These are phyloP conservation scores for Kwoniella botswanensis DNA, from an alignment of 768 basidiomycete species.

Conservation along the genomic window DNA sequence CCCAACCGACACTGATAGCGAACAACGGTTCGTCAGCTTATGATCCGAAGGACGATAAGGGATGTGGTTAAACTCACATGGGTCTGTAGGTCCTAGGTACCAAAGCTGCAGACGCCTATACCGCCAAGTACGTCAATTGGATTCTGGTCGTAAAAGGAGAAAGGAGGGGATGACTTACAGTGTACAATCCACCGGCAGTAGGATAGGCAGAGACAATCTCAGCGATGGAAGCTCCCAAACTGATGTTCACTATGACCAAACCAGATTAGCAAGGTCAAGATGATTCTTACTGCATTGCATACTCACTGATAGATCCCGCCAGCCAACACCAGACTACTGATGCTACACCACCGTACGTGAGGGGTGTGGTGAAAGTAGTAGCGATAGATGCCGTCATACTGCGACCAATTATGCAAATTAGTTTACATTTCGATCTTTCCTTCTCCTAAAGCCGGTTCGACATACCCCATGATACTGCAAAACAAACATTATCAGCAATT, in stretches of 20 bases:
- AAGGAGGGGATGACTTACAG: constrained; percentile 28
- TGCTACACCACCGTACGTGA: constrained; percentile 59
- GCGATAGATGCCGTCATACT: constrained; percentile 53
- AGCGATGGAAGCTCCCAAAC: constrained; percentile 40
- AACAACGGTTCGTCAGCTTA: constrained; percentile 15
- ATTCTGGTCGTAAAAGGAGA: neutral
- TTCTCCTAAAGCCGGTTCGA: too few species aligned
- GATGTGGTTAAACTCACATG: constrained; percentile 34
- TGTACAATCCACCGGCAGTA: constrained; percentile 61
- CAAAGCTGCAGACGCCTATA: constrained; percentile 57
- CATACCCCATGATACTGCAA: constrained; percentile 40
- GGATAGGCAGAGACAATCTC: constrained; percentile 61
- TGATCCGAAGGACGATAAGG: neutral
- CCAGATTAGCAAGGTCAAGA: constrained; percentile 25
- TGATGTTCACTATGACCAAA: constrained; percentile 29
- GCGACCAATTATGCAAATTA: neutral
- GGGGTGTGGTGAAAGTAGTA: constrained; percentile 60
- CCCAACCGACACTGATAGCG: constrained; percentile 58
- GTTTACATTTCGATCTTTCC: too few species aligned
- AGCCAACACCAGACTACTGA: constrained; percentile 60
- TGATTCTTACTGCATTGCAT: too few species aligned
- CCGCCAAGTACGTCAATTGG: neutral
- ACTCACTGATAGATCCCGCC: constrained; percentile 47
- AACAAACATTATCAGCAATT: neutral
- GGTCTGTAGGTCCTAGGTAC: constrained; percentile 57